Evolutionary conservation across 768 basidiomycete genomes (phyloP).

Genomic region (Boletus pseudo-olivaceus): DNA sequence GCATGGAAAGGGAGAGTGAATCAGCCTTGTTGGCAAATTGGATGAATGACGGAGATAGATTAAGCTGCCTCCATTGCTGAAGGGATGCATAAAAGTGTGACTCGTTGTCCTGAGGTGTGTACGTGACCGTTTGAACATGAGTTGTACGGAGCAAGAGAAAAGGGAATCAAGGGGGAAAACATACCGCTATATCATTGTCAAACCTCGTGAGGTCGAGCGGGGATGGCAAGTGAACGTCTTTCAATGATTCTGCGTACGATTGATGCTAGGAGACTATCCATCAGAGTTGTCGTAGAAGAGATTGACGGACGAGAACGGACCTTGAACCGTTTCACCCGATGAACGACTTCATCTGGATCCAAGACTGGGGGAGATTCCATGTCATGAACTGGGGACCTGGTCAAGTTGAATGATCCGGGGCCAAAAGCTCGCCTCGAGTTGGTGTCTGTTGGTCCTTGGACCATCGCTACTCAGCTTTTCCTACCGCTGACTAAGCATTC

Average conservation of each 20-base stretch:
- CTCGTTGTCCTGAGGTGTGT: constrained; percentile 57
- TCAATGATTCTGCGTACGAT: constrained; percentile 65
- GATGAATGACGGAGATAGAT: constrained; percentile 72
- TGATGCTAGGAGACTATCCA: constrained; percentile 49
- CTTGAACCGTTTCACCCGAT: constrained; percentile 50
- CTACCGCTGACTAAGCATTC: constrained; percentile 10
- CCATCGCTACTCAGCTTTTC: background rate
- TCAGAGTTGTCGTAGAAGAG: background rate
- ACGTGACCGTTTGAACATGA: background rate
- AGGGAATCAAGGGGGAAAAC: background rate
- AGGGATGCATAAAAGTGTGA: constrained; percentile 77
- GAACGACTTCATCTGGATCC: constrained; percentile 25
- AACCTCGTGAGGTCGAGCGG: constrained; percentile 52
- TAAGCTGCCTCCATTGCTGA: constrained; percentile 75
- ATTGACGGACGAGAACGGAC: constrained; percentile 22
- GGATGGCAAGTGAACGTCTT: constrained; percentile 70
- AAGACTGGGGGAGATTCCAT: constrained; percentile 9
- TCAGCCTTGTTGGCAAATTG: constrained; percentile 61
- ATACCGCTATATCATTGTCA: constrained; percentile 57
- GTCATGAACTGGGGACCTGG: background rate
- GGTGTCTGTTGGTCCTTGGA: background rate
- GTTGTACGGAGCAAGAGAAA: background rate
- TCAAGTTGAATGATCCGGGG: background rate
- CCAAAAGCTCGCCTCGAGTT: background rate
- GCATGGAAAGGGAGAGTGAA: constrained; percentile 67